phyloP scores from a whole-genome alignment of 331 rosid species.

The Phaseolus coccineus region DNA sequence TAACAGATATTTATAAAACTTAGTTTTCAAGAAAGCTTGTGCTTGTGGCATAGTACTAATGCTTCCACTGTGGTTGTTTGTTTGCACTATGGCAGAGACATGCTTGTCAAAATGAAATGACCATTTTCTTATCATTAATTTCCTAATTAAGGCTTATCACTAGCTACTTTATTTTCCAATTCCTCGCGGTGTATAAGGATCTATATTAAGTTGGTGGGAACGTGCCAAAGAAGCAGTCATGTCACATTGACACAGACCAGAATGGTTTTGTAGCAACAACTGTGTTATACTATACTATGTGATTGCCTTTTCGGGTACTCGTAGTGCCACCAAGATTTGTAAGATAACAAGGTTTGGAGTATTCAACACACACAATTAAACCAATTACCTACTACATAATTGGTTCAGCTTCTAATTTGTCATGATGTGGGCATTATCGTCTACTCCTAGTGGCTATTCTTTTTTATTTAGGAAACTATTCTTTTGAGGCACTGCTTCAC shows the following conservation, averaged over 20 bases:
- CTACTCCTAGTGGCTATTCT: constrained; percentile 22
- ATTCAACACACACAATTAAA: constrained; percentile 33
- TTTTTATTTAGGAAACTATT: constrained; percentile 13
- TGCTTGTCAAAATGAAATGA: constrained; percentile 38
- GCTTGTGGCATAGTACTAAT: constrained; percentile 4
- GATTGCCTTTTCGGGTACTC: constrained; percentile 43
- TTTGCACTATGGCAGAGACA: constrained; percentile 20
- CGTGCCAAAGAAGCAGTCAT: constrained; percentile 44
- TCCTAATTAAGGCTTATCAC: constrained; percentile 15
- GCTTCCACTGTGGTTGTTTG: constrained; percentile 45
- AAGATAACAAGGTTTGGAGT: constrained; percentile 43
- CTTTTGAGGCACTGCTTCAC: background rate
- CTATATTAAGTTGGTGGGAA: constrained; percentile 35
- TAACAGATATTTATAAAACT: background rate
- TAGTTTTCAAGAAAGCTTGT: no score
- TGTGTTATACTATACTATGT: constrained; percentile 31
- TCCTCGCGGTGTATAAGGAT: constrained; percentile 37
- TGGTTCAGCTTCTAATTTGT: constrained; percentile 44
- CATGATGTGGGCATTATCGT: constrained; percentile 30
- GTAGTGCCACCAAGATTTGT: constrained; percentile 43
- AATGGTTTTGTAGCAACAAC: constrained; percentile 20
- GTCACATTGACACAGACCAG: constrained; percentile 44
- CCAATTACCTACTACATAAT: constrained; percentile 16
- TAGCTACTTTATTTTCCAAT: constrained; percentile 5
- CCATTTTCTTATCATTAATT: constrained; percentile 12